A percentile compares a stretch with the other conserved stretches of the same genome.
phyloP scores from a whole-genome alignment of 1,284 basidiomycete genomes.

The Schizophyllum amplum region DNA sequence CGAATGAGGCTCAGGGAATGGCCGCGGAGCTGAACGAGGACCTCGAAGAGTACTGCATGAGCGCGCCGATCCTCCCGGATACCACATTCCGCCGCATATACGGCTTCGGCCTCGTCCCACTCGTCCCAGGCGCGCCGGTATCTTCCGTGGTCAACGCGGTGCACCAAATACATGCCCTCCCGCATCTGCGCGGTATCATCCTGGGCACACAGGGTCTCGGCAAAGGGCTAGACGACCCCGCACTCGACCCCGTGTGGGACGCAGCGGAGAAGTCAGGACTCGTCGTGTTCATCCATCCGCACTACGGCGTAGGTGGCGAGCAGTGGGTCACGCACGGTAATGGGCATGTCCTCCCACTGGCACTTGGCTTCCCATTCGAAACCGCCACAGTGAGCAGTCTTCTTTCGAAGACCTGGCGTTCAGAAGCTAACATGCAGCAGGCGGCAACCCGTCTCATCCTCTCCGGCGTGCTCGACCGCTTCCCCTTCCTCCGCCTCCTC shows the following conservation, averaged over 20 bases:
- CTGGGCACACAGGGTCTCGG: conserved; percentile 76
- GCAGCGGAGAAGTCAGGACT: conserved; percentile 60
- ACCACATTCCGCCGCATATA: conserved; percentile 53
- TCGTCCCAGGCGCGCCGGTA: conserved; percentile 56
- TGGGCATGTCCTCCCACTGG: conserved; percentile 79
- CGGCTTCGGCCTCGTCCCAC: conserved; percentile 79
- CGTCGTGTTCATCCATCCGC: conserved; percentile 76
- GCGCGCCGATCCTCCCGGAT: conserved; percentile 37
- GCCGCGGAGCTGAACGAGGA: conserved; percentile 68
- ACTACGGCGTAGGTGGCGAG: conserved; percentile 64
- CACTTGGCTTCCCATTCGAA: conserved; percentile 84
- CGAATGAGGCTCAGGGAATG: conserved; percentile 56
- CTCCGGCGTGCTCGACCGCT: conserved; percentile 71
- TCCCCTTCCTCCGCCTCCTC: conserved; percentile 64
- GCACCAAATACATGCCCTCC: conserved; percentile 52
- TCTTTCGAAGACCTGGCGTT: neutral
- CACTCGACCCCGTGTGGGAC: conserved; percentile 71
- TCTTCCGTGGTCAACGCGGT: conserved; percentile 53
- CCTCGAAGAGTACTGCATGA: conserved; percentile 70
- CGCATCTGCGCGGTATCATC: conserved; percentile 72
- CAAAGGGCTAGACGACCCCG: conserved; percentile 73
- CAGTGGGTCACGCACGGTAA: conserved; percentile 71
- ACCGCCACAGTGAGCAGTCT: conserved; percentile 66
- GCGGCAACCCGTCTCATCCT: conserved; percentile 76
- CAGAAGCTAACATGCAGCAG: conserved; percentile 26